These are phyloP conservation scores for Dendrostoma leiphaemia DNA, from an alignment of 2,329 filamentous ascomycete species.

Conservation along the genomic window DNA sequence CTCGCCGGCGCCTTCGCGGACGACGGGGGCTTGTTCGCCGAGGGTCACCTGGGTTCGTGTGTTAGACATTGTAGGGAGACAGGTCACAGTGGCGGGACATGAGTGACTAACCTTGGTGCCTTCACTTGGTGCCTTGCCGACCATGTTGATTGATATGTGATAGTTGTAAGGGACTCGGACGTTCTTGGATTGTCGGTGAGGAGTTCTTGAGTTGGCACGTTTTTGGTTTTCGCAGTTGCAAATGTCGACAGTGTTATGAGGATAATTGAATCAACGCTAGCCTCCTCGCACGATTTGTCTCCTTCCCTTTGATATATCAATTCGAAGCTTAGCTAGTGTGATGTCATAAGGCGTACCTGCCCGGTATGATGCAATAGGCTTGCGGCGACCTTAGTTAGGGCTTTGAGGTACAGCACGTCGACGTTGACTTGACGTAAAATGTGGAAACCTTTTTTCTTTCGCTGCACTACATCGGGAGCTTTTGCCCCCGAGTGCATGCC, in stretches of 20 bases:
- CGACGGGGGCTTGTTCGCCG: slow-evolving; percentile 43
- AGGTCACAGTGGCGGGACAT: too few relatives aligned
- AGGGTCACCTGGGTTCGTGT: slow-evolving; percentile 40
- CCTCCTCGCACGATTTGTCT: background rate
- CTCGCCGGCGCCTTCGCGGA: slow-evolving; percentile 60
- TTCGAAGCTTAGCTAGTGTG: background rate
- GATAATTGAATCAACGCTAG: too few relatives aligned
- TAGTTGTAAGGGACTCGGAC: too few relatives aligned
- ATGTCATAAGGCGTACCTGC: background rate
- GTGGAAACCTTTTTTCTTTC: background rate
- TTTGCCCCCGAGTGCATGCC: background rate
- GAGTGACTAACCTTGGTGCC: slow-evolving; percentile 14
- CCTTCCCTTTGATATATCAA: background rate
- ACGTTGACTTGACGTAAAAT: background rate
- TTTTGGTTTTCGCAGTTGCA: background rate
- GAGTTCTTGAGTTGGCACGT: background rate
- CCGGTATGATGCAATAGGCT: slow-evolving; percentile 5
- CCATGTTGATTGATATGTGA: background rate
- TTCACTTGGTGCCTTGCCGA: slow-evolving; percentile 11
- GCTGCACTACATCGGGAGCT: background rate
- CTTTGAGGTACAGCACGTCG: background rate
- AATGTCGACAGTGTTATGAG: background rate
- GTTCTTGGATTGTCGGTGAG: background rate
- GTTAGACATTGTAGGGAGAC: too few relatives aligned
- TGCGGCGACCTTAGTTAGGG: background rate